Evolutionary conservation across 441 rosid species (phyloP).

Genomic region (Oxalis stricta): DNA sequence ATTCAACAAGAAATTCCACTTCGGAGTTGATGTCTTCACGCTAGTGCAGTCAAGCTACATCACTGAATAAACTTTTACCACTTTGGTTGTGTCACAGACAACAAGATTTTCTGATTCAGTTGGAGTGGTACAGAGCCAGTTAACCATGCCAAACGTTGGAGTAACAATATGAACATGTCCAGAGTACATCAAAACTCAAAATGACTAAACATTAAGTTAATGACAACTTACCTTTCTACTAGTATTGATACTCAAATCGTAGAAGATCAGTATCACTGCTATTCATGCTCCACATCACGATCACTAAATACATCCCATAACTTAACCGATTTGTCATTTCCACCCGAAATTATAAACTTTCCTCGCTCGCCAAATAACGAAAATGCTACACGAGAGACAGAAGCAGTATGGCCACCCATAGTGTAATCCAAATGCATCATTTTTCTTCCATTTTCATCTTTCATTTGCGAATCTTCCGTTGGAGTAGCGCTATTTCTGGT

Average conservation of each 20-base stretch:
- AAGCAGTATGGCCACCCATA: conserved; percentile 68
- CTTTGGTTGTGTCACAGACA: conserved; percentile 79
- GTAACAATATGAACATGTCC: background rate
- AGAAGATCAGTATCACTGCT: conserved; percentile 22
- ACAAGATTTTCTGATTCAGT: conserved; percentile 66
- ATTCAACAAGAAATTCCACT: too few species aligned
- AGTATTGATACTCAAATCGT: conserved; percentile 39
- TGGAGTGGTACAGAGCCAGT: conserved; percentile 80
- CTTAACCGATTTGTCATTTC: conserved; percentile 72
- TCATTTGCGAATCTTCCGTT: conserved; percentile 7
- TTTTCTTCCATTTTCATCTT: conserved; percentile 17
- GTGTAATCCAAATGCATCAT: conserved; percentile 67
- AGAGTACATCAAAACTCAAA: background rate
- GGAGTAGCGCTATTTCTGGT: conserved; percentile 20
- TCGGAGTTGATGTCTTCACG: background rate
- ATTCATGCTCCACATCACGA: conserved; percentile 22
- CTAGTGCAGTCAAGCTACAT: conserved; percentile 12
- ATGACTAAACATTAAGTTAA: background rate
- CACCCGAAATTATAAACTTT: conserved; percentile 64
- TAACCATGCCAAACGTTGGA: conserved; percentile 45
- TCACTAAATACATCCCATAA: conserved; percentile 55
- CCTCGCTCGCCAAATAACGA: conserved; percentile 65
- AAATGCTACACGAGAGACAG: conserved; percentile 71
- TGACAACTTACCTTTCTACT: conserved; percentile 40
- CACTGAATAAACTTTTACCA: conserved; percentile 60